A percentile compares a stretch with the other conserved stretches of the same genome.
Conservation (phyloP, 345 rosid species). For the Passiflora organensis region DNA sequence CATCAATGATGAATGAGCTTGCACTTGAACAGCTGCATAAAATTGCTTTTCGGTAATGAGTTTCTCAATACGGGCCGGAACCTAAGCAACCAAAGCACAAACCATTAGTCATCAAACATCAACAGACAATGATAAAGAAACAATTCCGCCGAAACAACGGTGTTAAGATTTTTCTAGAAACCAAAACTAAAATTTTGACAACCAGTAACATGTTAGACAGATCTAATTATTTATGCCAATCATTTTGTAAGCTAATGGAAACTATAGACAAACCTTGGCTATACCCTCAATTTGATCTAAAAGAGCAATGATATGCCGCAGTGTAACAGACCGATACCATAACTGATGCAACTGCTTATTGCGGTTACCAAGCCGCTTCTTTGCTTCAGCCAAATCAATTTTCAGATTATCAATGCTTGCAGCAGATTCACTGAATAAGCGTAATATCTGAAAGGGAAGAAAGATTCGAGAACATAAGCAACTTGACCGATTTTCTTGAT, state of each 20-base stretch:
- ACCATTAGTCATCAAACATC: neutral
- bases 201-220: no score
- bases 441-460: conserved; percentile 64
- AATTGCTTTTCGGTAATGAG: conserved; percentile 79
- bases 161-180: neutral
- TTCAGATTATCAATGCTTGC: conserved; percentile 62
- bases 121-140: conserved; percentile 4
- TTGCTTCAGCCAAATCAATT: conserved; percentile 88
- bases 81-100: conserved; percentile 38
- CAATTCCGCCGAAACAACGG: neutral
- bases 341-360: conserved; percentile 95
- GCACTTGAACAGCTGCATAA: conserved; percentile 89
- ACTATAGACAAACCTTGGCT: conserved; percentile 65
- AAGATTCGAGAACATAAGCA: conserved; percentile 6
- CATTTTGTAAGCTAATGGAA: neutral
- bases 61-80: conserved; percentile 85
- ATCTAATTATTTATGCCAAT: neutral
- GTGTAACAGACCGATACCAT: conserved; percentile 98
- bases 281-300: conserved; percentile 98
- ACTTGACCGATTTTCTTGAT: conserved; percentile 1
- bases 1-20: conserved; percentile 75
- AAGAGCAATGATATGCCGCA: conserved; percentile 88
- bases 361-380: conserved; percentile 73
- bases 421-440: conserved; percentile 90
- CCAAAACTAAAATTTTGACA: neutral